Base-by-base conservation (phyloP, 768 basidiomycete species). In the Phlegmacium glaucopus region DNA sequence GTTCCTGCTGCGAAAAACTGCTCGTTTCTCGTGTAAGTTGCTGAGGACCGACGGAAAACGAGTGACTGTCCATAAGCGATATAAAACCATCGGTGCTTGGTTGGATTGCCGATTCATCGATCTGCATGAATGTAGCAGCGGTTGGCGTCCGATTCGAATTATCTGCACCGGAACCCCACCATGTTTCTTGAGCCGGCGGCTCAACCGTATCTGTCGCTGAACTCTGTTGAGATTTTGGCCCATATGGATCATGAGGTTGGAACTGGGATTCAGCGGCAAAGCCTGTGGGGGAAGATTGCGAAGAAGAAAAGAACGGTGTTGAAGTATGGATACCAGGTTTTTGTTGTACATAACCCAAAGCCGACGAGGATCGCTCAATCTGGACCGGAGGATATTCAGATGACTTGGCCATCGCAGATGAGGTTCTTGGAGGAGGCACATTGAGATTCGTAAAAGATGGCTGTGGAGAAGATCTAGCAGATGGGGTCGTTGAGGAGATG, bases 401-500 rank as follows among this genome's bases (percentile, higher is more conserved):
- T 12, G 77, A 64, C 15, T 79, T 75, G 16, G 82, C 78, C 75
- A 85, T 78, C 1, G 87, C 85, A 25, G 90, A 91, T 4, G 84
- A 85, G 45, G 78, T 81, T 43, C 85, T 72, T 27, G 72, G 72
- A 7, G 82, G 80, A 35, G 79, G 75, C 15, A 64, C 45, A 64
- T 64, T 60, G 44, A 62, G 47, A 51, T 76, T 76, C 6, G 71
- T 59, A 17, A 71, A 60, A 6, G 76, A 80, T 28, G 78, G 86
- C 52, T 80, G 84, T 1, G 90, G 89, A 10, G 91, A 90, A 3
- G 90, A 83, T 36, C 79, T 79, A 4, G 84, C 80, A 6, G 91
- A 90, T 16, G 82, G 77, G 3, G 83, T 79, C 4, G 79, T 74
- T 1, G 94, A 90, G 3, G 94, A 89, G 49, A 99, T 95, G 6